Percentiles rank a stretch among this genome's conserved stretches.
Evolutionary conservation across 2,329 filamentous ascomycete species (phyloP).

Genomic region (Colletotrichum camelliae): DNA sequence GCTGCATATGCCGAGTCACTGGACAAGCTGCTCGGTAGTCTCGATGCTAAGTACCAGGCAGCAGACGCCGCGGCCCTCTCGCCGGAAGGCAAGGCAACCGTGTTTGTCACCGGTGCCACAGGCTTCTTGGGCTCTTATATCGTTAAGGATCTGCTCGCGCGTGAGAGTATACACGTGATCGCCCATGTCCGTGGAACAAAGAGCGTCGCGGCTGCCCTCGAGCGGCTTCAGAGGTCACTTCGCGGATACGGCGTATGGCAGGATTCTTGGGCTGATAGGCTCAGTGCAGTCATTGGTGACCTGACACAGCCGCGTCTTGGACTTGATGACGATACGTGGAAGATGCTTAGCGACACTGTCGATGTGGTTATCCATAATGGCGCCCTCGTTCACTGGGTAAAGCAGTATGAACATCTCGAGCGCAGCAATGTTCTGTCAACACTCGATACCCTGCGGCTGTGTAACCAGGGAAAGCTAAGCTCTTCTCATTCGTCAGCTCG

Average conservation of each 20-base stretch:
- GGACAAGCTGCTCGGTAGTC: constrained; percentile 48
- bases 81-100: constrained; percentile 46
- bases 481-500: constrained; percentile 81
- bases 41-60: neutral
- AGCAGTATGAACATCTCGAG: constrained; percentile 75
- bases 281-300: constrained; percentile 76
- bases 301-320: constrained; percentile 76
- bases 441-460: constrained; percentile 77
- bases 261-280: constrained; percentile 67
- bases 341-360: constrained; percentile 66
- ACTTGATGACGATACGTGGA: constrained; percentile 70
- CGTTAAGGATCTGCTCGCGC: constrained; percentile 73
- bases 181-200: constrained; percentile 2
- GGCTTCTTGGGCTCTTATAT: constrained; percentile 89
- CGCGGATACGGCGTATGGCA: constrained; percentile 76
- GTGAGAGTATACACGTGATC: constrained; percentile 38
- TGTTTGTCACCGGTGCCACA: constrained; percentile 88
- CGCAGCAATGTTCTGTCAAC: constrained; percentile 82
- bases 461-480: constrained; percentile 78
- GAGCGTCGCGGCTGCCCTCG: neutral
- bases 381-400: constrained; percentile 82
- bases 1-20: constrained; percentile 56
- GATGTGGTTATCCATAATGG: constrained; percentile 86
- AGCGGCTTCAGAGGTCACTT: neutral
- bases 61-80: neutral